phyloP scores from a whole-genome alignment of 805 yeast species.

The Yarrowia yakushimensis region DNA sequence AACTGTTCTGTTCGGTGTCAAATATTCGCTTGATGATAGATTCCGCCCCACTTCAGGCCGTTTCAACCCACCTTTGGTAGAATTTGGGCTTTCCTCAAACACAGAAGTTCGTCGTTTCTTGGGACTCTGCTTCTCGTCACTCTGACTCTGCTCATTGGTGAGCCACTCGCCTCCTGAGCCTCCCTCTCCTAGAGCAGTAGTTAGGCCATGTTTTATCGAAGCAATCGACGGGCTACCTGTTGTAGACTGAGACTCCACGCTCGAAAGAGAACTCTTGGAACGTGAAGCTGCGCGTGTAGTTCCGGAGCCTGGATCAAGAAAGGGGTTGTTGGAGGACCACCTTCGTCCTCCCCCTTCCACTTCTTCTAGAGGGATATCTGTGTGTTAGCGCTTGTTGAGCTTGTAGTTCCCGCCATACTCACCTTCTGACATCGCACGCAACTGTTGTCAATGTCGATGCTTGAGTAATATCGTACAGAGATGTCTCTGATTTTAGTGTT shows the following conservation, averaged over 20 bases:
- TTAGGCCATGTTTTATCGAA: not conserved
- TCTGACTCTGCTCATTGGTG: not conserved
- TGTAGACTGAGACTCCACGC: conserved; percentile 3
- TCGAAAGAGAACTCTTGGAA: not conserved
- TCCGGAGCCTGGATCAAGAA: conserved; percentile 1
- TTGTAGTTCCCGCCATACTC: not conserved
- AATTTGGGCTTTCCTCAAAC: not conserved
- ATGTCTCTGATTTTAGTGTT: not conserved
- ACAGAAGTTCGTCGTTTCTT: not conserved
- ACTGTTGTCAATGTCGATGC: not conserved
- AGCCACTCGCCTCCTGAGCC: conserved; percentile 23
- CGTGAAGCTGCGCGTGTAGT: conserved; percentile 6
- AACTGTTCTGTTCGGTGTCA: conserved; percentile 1
- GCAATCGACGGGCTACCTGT: conserved; percentile 1
- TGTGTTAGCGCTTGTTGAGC: not conserved
- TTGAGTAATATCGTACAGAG: not conserved
- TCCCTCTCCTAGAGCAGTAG: conserved; percentile 5
- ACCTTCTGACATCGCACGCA: conserved; percentile 2
- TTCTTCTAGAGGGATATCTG: conserved; percentile 12
- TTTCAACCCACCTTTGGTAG: not conserved
- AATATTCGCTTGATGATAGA: not conserved
- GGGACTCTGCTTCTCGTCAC: not conserved
- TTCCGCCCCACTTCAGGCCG: not conserved
- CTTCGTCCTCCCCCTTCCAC: not conserved
- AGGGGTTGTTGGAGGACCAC: conserved; percentile 20